Base-by-base conservation (phyloP, 2,329 filamentous ascomycete genomes). In the Ustilaginoidea virens region DNA sequence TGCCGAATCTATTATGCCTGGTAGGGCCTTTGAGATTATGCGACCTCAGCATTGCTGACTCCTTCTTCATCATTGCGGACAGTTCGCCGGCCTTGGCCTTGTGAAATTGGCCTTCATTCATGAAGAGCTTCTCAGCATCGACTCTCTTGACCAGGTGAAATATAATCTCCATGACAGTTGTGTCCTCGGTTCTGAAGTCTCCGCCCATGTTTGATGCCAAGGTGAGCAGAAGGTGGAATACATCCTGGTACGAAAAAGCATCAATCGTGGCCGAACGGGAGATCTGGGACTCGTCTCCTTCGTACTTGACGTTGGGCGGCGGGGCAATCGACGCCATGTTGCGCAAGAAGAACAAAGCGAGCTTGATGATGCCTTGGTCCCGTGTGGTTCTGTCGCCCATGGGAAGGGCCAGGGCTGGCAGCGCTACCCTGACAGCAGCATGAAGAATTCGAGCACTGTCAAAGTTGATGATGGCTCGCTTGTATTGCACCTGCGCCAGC, bases 111-210 rank as follows among this genome's bases (percentile, higher is more conserved):
- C 71, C 63, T 30, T 90, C 74, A 38, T 80, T 69, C 69, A 92
- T 77, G 49, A 94, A 96, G 2, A 98, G 58, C 47, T 83, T 82
- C 34, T 78, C 69, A 3, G 79, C 66, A 48, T 93, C 77, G 10
- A 96, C 74, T 13, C 86, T 81, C 51, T 96, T 96, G 33, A 96
- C 69, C 1, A 98, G 52, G 42, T 96, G 83, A 52, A 93, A 98
- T 17, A 98, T 56, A 22, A 87, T 80, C 48, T 98, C 90, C 55
- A 98, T 70, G 14, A 94, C 54, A n/a, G 85, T 67, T 2, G 87
- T 74, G 46, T 96, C 87, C 41, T 96, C 83, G 11, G 75, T 74
- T 36, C 78, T 74, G 50, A 94, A 98, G 42, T 96, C 87, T 23
- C 94, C 85, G 19, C 81, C 82, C 60, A 94, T 87, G 37, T 87